Base-by-base conservation (phyloP, 345 rosid species). In the Brassica carinata region DNA sequence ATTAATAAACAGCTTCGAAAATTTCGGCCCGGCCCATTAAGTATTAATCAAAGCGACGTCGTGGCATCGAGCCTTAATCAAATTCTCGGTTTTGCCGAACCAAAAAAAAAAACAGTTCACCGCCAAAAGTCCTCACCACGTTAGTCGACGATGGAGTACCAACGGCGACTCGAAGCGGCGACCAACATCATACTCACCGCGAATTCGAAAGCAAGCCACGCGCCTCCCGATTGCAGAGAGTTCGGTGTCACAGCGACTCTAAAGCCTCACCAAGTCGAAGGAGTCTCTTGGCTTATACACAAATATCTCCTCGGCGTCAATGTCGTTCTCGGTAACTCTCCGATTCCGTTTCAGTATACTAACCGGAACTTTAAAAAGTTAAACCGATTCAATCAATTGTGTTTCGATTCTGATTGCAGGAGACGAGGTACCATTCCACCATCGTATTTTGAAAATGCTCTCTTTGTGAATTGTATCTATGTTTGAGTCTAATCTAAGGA, bases 291-390 rank as follows among this genome's bases (percentile, higher is more conserved):
- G 98, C 97, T 94, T 71, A 86, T 94, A 63, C 83, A 88, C 76
- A 85, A 85, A 77, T 90, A 87, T 75, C 75, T 64, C 48, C 89
- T 87, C 65, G 97, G 98, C 77, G 93, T 92, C 88, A 90, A 92
- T 48, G 97, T 88, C 31, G 55, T 92, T 79, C 89, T 94, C 43
- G 97, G 97, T 89, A 71, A 2, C 51, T 13, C 15, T 62, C 69
- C 58, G 34, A 40, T 71, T 71, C 31, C 45, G 7, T 65, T 45
- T 38, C 14, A 9, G 48, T 5, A 8, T 30, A 40, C 3, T 0
- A 43, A 14, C 27, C 53, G 19, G 5, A 15, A 26, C 6, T 69
- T 9, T 0, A 9, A 40, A 23, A 45, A 64, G 64, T 45, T 18
- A 48, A 55, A 3, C n/a, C 10, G 64, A 7, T 40, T 17, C 30